Evolutionary conservation across 495 filamentous ascomycete genomes (phyloP), one percentile per base, ranked within the genome.

Genomic region (Penicillium flavigenum): DNA sequence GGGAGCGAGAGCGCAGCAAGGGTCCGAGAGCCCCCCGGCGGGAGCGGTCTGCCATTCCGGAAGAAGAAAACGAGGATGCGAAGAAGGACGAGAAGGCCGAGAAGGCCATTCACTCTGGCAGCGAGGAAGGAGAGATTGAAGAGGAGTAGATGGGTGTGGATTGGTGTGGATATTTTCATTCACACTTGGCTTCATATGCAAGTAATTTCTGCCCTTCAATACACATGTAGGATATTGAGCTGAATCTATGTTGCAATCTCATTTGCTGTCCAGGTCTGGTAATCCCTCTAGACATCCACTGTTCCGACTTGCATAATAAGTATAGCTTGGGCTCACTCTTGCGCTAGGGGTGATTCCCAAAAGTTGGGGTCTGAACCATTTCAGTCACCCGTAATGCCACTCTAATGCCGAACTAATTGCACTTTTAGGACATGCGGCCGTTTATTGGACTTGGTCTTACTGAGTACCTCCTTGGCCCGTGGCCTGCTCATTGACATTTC

Each of bases 111-210:
- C 85, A 88, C 65, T 89, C 87, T 39, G 94, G 95, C 34, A 98
- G 94, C 63, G 94, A 98, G 73, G 94, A 98, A 73, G 94, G 94
- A 26, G 94, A 98, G 77, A 96, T 98, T 62, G 94, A 96, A 76
- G 91, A 95, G 60, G 91, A 80, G 20, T 43, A 39, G 27, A 9
- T 9, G 27, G 27, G 27, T 29, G 27, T 27, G 26, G 26, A 44
- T 29, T 27, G 11, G 6, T 2, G 26, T 53, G 43, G 19, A 19
- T 22, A 4, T 53, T 17, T 12, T 12, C 36, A 29, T 29, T 53
- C 24, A 20, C 24, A 32, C 41, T 46, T 38, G n/a, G 5, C 11
- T 11, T 8, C 31, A 51, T 57, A 41, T 39, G 51, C 51, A 53
- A 53, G 51, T 53, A 41, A 43, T 51, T 42, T 39, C 27, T 43